A percentile compares a stretch with the other conserved stretches of the same genome.
Conservation (phyloP, 305 asterid species). For the Solanum hybrid region DNA sequence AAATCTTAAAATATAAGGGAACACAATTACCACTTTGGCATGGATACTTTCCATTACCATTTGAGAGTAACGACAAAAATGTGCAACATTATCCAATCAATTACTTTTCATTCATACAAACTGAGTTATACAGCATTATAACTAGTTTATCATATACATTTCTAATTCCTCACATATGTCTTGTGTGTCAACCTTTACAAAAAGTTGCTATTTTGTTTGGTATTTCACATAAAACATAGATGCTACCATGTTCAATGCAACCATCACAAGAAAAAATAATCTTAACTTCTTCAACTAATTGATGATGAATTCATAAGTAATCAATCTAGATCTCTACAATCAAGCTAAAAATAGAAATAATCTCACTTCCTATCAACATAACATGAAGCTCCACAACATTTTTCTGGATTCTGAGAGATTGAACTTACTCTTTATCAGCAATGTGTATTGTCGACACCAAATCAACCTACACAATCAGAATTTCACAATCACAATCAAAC, state of each 20-base stretch:
- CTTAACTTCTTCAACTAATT: not conserved
- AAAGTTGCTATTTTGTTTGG: not conserved
- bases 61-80: not conserved
- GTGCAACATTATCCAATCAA: not conserved
- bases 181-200: not conserved
- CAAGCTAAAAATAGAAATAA: not conserved
- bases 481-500: slow-evolving; percentile 4
- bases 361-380: not conserved
- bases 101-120: not conserved
- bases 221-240: not conserved
- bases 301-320: not conserved
- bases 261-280: not conserved
- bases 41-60: not conserved
- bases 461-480: slow-evolving; percentile 54
- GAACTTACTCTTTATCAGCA: slow-evolving; percentile 91
- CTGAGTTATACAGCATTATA: not conserved
- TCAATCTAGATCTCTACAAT: not conserved
- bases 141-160: not conserved
- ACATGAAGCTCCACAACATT: not conserved
- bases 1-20: not conserved
- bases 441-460: slow-evolving; percentile 95
- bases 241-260: not conserved
- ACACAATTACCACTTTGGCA: not conserved
- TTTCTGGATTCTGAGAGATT: not conserved
- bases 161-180: not conserved